Base-by-base conservation (phyloP, 2,329 filamentous ascomycete genomes). In the Monilinia aucupariae region DNA sequence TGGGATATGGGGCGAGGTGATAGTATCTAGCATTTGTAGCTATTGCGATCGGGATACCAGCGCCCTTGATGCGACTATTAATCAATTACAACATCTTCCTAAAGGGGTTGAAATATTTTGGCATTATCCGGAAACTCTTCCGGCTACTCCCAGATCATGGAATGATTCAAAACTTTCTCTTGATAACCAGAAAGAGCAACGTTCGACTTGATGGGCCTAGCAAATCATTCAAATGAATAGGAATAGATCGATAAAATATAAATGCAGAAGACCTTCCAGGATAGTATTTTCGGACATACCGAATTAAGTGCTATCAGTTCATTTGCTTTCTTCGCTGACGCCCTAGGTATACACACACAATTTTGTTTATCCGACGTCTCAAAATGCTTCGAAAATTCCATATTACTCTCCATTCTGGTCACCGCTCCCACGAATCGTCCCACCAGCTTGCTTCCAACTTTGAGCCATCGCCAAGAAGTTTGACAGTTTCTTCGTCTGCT, bases 391-490 rank as follows among this genome's bases (percentile, higher is more conserved):
- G n/a, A 9, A n/a, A 59, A 20, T n/a, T 22, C 5, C 45, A 25
- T 27, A 51, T 59, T 41, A 27, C 48, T 17, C 22, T 52, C 17
- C 25, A n/a, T 30, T 59, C 32, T 61, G n/a, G 15, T 49, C 52
- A 27, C 61, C 54, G 12, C 61, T 27, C 51, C 61, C 62, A 13
- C 34, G 25, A 34, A 64, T 64, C 22, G 62, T 54, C 6, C 73
- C 73, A 62, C 73, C 73, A 66, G 70, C 67, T 61, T 73, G 68
- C 54, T 74, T 74, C 72, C 93, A 97, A 69, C 86, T 85, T 75
- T 92, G 87, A 63, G 93, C 92, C 83, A 88, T 88, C 66, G 90
- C 87, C 78, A 97, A 79, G 75, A 97, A 80, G 74, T 89, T 91
- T 59, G 90, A 90, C 75, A 97, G 79, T 71, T 90, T 92, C 69